These are phyloP conservation scores for Amphichorda felina DNA, from an alignment of 2,329 filamentous ascomycete genomes.

Conservation along the genomic window DNA sequence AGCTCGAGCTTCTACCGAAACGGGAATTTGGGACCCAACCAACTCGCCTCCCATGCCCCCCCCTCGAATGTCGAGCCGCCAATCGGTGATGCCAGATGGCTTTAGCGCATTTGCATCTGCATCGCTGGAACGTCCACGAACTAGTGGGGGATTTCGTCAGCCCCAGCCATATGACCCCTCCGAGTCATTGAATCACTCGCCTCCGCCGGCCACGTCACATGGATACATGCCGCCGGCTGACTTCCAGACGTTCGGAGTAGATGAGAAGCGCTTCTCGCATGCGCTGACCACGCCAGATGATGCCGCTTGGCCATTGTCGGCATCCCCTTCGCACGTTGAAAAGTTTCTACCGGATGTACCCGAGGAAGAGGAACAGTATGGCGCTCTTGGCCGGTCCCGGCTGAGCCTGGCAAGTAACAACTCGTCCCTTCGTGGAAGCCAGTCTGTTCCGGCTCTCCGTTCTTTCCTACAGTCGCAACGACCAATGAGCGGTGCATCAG, in stretches of 20 bases:
- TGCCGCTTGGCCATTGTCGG: conserved; percentile 26
- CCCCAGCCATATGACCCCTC: conserved; percentile 27
- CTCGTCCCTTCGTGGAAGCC: conserved; percentile 40
- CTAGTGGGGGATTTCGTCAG: conserved; percentile 30
- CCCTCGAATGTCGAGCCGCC: conserved; percentile 42
- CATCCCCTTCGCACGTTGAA: conserved; percentile 20
- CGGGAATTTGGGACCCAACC: conserved; percentile 8
- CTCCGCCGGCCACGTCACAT: conserved; percentile 14
- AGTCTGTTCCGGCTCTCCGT: conserved; percentile 44
- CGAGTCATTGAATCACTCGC: conserved; percentile 7
- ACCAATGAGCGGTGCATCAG: conserved; percentile 36
- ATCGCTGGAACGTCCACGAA: conserved; percentile 29
- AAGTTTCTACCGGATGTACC: conserved; percentile 44
- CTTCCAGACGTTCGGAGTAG: conserved; percentile 12
- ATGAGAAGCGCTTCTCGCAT: conserved; percentile 17
- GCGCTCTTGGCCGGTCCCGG: conserved; percentile 19
- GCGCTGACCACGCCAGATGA: conserved; percentile 29
- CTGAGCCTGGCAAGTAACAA: conserved; percentile 33
- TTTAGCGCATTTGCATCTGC: conserved; percentile 22
- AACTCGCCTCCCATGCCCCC: conserved; percentile 31
- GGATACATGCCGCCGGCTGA: conserved; percentile 29
- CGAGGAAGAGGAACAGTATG: conserved; percentile 43
- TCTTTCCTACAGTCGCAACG: conserved; percentile 26
- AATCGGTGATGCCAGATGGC: conserved; percentile 30
- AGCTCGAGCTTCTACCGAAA: conserved; percentile 29